Percentiles rank a stretch among this genome's conserved stretches.
Conservation (phyloP, 192 early-diverging fungal genomes). For the Paraglomus occultum region DNA sequence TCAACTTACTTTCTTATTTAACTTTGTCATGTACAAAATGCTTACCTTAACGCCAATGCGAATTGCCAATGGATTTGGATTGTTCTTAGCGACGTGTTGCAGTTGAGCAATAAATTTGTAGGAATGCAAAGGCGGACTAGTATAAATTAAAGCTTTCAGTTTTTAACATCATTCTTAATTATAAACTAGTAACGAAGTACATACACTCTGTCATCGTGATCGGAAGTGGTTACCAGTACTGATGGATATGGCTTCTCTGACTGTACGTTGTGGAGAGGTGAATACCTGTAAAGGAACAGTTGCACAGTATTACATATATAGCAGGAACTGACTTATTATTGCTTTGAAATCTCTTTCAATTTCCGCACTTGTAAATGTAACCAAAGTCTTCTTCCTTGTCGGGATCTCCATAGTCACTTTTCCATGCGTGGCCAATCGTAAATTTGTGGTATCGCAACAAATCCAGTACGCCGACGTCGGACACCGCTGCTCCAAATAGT, state of each 20-base stretch:
- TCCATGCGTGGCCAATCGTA: constrained; percentile 73
- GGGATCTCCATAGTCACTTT: constrained; percentile 63
- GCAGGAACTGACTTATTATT: too few species aligned
- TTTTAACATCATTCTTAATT: background rate
- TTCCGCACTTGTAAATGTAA: constrained; percentile 42
- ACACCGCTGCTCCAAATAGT: constrained; percentile 62
- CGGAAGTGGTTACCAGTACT: constrained; percentile 58
- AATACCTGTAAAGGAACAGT: constrained; percentile 36
- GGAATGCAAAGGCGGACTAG: constrained; percentile 58
- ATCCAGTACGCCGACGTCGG: constrained; percentile 72
- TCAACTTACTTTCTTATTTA: background rate
- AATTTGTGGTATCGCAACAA: constrained; percentile 78
- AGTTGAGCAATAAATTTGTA: constrained; percentile 62
- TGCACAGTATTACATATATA: too few species aligned
- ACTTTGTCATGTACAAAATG: background rate
- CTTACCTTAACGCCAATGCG: constrained; percentile 58
- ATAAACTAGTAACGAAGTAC: background rate
- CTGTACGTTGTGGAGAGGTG: constrained; percentile 68
- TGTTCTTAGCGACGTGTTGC: constrained; percentile 53
- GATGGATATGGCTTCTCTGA: constrained; percentile 53
- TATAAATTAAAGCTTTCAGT: background rate
- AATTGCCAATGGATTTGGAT: constrained; percentile 55
- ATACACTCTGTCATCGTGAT: constrained; percentile 69
- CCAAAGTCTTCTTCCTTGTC: constrained; percentile 63
- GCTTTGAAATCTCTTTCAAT: too few species aligned